Percentiles rank a stretch among this genome's conserved stretches.
Conservation (phyloP, 306 rosid species). For the Prunus kanzakura region DNA sequence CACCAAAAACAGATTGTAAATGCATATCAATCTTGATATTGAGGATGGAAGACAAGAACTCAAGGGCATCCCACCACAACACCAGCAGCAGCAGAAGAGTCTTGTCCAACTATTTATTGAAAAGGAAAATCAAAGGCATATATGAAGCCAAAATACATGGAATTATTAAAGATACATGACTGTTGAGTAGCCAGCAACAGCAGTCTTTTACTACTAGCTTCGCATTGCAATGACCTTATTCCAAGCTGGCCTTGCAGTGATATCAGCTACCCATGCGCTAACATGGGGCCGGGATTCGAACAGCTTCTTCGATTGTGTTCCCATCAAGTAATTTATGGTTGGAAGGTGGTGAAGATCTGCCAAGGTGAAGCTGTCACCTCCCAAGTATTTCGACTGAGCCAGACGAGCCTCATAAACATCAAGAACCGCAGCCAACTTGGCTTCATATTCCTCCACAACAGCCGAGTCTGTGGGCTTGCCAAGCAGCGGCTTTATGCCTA, state of each 20-base stretch:
- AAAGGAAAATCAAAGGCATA: neutral
- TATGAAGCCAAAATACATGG: neutral
- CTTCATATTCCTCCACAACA: constrained; percentile 52
- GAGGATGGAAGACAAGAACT: neutral
- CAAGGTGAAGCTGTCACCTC: constrained; percentile 50
- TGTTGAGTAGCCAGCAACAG: neutral
- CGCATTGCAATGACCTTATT: constrained; percentile 47
- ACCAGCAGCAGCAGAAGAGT: neutral
- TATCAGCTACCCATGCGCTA: constrained; percentile 57
- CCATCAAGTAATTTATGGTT: constrained; percentile 34
- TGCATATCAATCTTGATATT: neutral
- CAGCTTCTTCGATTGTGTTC: constrained; percentile 28
- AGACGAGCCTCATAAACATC: constrained; percentile 55
- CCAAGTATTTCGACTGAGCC: constrained; percentile 52
- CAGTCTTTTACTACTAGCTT: neutral
- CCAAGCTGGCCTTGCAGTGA: constrained; percentile 74
- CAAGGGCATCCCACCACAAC: neutral
- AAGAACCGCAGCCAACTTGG: constrained; percentile 46
- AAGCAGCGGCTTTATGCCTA: constrained; percentile 28
- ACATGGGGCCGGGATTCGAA: constrained; percentile 49
- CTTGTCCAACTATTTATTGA: neutral
- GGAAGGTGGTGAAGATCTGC: constrained; percentile 81
- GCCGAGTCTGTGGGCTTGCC: constrained; percentile 33
- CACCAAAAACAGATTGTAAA: neutral
- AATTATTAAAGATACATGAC: neutral